These are phyloP conservation scores for Cymbidium sinense DNA, from an alignment of 106 monocot species.

Conservation along the genomic window DNA sequence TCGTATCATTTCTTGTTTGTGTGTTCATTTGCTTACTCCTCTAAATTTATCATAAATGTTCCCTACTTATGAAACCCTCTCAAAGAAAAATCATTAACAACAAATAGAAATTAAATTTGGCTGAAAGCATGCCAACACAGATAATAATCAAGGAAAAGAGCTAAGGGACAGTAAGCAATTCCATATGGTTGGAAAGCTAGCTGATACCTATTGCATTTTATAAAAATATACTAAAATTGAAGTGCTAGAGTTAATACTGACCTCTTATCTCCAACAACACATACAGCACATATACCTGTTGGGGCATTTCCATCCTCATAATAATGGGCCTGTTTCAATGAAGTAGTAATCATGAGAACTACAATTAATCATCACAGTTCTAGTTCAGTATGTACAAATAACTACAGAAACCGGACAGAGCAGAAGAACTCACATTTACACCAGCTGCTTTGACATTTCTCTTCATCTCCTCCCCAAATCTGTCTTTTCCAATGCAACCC, in stretches of 20 bases:
- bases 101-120: background rate
- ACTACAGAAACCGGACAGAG: background rate
- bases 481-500: conserved; percentile 93
- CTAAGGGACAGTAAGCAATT: background rate
- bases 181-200: background rate
- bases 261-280: conserved; percentile 93
- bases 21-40: background rate
- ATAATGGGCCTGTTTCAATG: conserved; percentile 65
- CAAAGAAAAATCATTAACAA: background rate
- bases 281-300: conserved; percentile 96
- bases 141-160: background rate
- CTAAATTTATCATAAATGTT: background rate
- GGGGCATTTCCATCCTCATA: conserved; percentile 66
- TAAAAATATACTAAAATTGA: background rate
- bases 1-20: too few relatives aligned
- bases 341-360: background rate
- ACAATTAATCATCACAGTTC: background rate
- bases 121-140: background rate
- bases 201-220: background rate
- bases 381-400: background rate
- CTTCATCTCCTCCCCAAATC: conserved; percentile 93
- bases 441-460: conserved; percentile 60
- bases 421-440: conserved; percentile 51
- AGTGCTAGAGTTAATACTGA: conserved; percentile 9
- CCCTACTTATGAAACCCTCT: background rate